Conservation (phyloP, 495 filamentous ascomycete genomes). For the Durotheca rogersii region DNA sequence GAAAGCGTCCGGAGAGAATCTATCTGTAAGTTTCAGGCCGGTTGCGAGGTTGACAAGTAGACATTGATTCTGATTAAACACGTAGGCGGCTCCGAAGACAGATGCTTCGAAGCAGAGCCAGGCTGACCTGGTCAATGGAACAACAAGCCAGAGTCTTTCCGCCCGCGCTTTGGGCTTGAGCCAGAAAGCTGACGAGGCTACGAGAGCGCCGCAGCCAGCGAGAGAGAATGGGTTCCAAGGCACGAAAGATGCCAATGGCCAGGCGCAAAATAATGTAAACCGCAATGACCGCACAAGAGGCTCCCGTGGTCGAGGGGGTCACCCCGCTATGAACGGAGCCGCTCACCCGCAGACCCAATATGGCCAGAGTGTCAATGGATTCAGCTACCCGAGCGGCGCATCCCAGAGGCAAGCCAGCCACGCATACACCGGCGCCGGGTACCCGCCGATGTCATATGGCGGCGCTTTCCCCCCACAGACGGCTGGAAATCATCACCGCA, state of each 20-base stretch:
- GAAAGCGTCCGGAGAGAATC: constrained; percentile 16
- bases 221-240: constrained; percentile 23
- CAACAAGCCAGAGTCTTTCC: constrained; percentile 1
- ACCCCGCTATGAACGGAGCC: constrained; percentile 17
- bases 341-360: constrained; percentile 28
- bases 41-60: background rate
- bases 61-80: background rate
- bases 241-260: constrained; percentile 21
- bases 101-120: constrained; percentile 24
- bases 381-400: constrained; percentile 23
- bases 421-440: constrained; percentile 37
- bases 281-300: constrained; percentile 29
- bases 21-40: constrained; percentile 23
- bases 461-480: constrained; percentile 20
- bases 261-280: constrained; percentile 19
- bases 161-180: constrained; percentile 8
- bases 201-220: constrained; percentile 13
- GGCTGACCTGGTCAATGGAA: constrained; percentile 21
- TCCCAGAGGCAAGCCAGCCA: constrained; percentile 54
- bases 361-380: constrained; percentile 14
- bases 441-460: constrained; percentile 33
- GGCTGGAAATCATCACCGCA: constrained; percentile 17
- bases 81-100: constrained; percentile 18
- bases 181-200: constrained; percentile 25
- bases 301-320: constrained; percentile 30